Evolutionary conservation across 1,284 basidiomycete species (phyloP).

Genomic region (Apiotrichum akiyoshidainum): DNA sequence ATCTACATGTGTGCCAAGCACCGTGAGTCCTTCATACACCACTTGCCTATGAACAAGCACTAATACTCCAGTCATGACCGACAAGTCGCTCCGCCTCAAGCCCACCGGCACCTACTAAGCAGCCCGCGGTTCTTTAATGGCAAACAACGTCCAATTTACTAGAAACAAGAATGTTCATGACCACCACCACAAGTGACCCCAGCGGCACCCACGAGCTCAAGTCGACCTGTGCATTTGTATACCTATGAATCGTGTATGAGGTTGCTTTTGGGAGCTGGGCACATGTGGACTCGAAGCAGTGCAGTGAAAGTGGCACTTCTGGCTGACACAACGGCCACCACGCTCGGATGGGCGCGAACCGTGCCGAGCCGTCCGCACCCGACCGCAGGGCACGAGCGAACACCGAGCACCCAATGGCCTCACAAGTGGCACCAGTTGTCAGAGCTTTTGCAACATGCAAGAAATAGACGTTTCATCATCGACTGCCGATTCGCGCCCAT

Average conservation of each 20-base stretch:
- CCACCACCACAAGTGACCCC: neutral
- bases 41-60: neutral
- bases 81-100: constrained; percentile 10
- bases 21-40: neutral
- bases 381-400: too few relatives aligned
- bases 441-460: too few relatives aligned
- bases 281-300: too few relatives aligned
- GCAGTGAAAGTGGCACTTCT: too few relatives aligned
- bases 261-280: too few relatives aligned
- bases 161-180: neutral
- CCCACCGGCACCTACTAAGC: constrained; percentile 2
- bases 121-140: neutral
- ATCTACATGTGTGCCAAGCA: constrained; percentile 6
- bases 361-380: too few relatives aligned
- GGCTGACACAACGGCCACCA: too few relatives aligned
- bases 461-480: too few relatives aligned
- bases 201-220: neutral
- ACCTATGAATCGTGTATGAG: neutral
- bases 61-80: neutral
- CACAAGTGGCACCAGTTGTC: too few relatives aligned
- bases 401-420: too few relatives aligned
- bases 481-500: too few relatives aligned
- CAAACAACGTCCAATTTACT: neutral
- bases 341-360: too few relatives aligned
- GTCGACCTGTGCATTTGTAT: neutral